Conservation (phyloP, 148 eudicot genomes). For the Camellia sinensis region DNA sequence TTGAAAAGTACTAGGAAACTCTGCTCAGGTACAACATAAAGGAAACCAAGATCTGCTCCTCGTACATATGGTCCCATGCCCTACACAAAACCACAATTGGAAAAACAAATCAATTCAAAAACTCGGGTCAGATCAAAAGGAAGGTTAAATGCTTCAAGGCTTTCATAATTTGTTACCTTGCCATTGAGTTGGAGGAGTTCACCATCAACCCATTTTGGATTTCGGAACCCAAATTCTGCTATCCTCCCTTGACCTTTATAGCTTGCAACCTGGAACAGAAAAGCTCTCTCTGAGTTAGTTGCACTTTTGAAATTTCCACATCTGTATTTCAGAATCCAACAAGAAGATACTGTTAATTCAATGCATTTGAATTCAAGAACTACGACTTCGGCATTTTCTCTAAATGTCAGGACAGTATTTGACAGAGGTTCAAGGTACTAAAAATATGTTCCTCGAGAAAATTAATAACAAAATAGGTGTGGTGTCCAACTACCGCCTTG, state of each 20-base stretch:
- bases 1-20: conserved; percentile 92
- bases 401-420: background rate
- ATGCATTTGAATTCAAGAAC: background rate
- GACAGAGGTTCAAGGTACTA: background rate
- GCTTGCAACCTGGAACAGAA: conserved; percentile 59
- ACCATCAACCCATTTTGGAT: conserved; percentile 91
- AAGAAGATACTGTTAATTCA: background rate
- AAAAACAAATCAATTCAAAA: background rate
- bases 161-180: conserved; percentile 51
- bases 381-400: background rate
- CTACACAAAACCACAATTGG: conserved; percentile 29
- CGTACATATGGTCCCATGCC: conserved; percentile 76
- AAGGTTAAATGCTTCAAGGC: background rate
- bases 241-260: conserved; percentile 95
- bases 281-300: background rate
- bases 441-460: background rate
- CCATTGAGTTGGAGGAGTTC: conserved; percentile 95
- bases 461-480: background rate
- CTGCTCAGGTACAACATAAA: conserved; percentile 84
- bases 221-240: conserved; percentile 80
- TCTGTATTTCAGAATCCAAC: background rate
- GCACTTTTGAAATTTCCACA: conserved; percentile 5
- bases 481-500: background rate
- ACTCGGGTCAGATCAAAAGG: background rate
- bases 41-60: conserved; percentile 96